Base-by-base conservation (phyloP, 2,329 filamentous ascomycete genomes). In the Saccharata proteae region DNA sequence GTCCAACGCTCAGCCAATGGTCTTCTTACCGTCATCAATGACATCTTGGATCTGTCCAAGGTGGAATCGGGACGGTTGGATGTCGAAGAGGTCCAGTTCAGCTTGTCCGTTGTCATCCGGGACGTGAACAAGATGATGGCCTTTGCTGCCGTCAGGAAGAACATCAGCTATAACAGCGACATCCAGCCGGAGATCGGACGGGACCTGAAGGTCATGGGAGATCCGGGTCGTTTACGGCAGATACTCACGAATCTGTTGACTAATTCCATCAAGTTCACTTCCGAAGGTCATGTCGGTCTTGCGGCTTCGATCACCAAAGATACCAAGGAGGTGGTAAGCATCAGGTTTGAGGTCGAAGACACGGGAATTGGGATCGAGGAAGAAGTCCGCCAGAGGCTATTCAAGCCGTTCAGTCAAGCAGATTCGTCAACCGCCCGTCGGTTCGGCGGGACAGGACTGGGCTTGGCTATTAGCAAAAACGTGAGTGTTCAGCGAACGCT, bases 1-100 rank as follows among this genome's bases (percentile, higher is more conserved):
- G 82, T 88, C 5, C 76, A 82, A 44, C 69, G 78, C 30, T 86
- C 80, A 5, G 81, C 79, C 0, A 85, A 88, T 40, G 83, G 80
- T 2, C 59, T 93, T 3, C 62, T 93, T 13, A 88, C 82, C 0
- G 79, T 93, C 23, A 92, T 93, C 54, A 92, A 93, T 46, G 84
- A 93, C 45, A 92, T 92, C 34, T 62, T 93, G 2, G 84, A 92
- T 54, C 86, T 92, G 50, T 90, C 82, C 4, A 92, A 92, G 52
- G 77, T 84, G 2, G 81, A 86, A 49, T 82, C 77, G 6, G 80
- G 81, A 3, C 66, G 77, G 6, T 57, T 86, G 13, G 80, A 85
- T 39, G 77, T 86, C 23, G 80, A 85, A 52, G 78, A 85, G 43
- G 79, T 85, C 1, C 79, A 83, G 38, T 88, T 86, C 44, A 82